These are phyloP conservation scores for Sporothrix euskadiensis DNA, from an alignment of 2,329 filamentous ascomycete species.

Conservation along the genomic window DNA sequence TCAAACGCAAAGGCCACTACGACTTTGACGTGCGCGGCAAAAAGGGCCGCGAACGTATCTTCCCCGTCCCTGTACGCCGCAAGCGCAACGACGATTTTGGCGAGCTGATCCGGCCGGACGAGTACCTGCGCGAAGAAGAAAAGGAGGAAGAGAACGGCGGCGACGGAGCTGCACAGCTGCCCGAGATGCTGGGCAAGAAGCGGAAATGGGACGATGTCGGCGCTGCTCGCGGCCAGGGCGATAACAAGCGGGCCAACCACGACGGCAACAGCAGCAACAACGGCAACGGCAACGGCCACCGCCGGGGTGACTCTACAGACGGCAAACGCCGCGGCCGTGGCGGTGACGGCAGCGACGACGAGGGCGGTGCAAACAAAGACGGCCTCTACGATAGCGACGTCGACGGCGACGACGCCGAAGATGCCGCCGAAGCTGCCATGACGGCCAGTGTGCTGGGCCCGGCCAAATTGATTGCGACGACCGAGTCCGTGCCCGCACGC, in stretches of 20 bases:
- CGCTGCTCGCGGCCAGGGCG: slow-evolving; percentile 10
- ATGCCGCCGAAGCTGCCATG: slow-evolving; percentile 50
- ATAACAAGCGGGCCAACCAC: slow-evolving; percentile 60
- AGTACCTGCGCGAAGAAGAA: slow-evolving; percentile 90
- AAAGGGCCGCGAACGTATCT: slow-evolving; percentile 88
- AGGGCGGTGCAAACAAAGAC: background rate
- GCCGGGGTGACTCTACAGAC: background rate
- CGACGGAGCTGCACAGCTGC: slow-evolving; percentile 42
- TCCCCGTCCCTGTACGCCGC: slow-evolving; percentile 79
- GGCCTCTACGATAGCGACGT: slow-evolving; percentile 46
- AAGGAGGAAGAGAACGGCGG: slow-evolving; percentile 56
- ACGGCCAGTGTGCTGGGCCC: slow-evolving; percentile 63
- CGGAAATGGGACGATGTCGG: slow-evolving; percentile 83
- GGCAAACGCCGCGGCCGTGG: slow-evolving; percentile 13
- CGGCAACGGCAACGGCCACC: slow-evolving; percentile 32
- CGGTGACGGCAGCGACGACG: slow-evolving; percentile 5
- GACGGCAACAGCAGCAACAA: slow-evolving; percentile 33
- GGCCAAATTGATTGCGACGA: slow-evolving; percentile 69
- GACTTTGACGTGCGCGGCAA: slow-evolving; percentile 92
- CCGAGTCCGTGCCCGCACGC: slow-evolving; percentile 65
- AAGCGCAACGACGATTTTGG: slow-evolving; percentile 88
- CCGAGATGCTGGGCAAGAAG: slow-evolving; percentile 80
- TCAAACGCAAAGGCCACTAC: slow-evolving; percentile 86
- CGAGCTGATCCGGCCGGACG: slow-evolving; percentile 88
- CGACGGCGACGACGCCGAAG: slow-evolving; percentile 60